Base-by-base conservation (phyloP, 2,329 filamentous ascomycete genomes). In the Shiraia sp. region DNA sequence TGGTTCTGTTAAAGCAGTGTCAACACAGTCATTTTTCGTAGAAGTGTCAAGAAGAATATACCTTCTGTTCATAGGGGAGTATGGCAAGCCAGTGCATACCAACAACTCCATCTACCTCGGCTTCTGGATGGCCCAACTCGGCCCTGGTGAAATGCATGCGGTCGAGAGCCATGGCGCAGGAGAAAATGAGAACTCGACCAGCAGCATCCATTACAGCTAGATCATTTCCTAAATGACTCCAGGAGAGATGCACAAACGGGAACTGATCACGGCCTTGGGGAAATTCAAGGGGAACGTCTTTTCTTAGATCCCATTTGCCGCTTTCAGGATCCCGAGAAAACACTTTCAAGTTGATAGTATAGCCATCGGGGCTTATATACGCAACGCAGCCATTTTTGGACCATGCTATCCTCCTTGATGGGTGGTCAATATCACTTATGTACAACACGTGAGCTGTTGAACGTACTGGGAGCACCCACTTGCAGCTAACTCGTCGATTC, bases 381-480 rank as follows among this genome's bases (percentile, higher is more conserved):
- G 91, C 91, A 53, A 97, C 88, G 45, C 86, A 90, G 30, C 92
- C 92, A 47, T 83, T 81, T 58, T 85, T 90, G 9, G 92, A 96
- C 91, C 92, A 97, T 22, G 87, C 84, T 39, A 96, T 80, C 51
- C 82, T 83, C 65, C 90, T 95, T 44, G 16, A 13, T 15, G 27
- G 6, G 19, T 22, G 22, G 33, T 59, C 17, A 56, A 32, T 6
- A 17, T 14, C 24, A 7, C 23, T 13, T n/a, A 16, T 32, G 6
- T 14, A 9, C 16, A 15, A 32, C 2, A 31, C 13, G 25, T 17
- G 25, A 17, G 22, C 19, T 8, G 19, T 5, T 22, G 4, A 31
- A 78, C 84, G 72, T 81, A 93, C 90, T 90, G 87, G 76, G 85
- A 89, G 66, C 88, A 93, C 12, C 90, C 90, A 44, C 81, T 81